phyloP scores from a whole-genome alignment of 2,329 filamentous ascomycete species.

The Penicillium brasilianum region DNA sequence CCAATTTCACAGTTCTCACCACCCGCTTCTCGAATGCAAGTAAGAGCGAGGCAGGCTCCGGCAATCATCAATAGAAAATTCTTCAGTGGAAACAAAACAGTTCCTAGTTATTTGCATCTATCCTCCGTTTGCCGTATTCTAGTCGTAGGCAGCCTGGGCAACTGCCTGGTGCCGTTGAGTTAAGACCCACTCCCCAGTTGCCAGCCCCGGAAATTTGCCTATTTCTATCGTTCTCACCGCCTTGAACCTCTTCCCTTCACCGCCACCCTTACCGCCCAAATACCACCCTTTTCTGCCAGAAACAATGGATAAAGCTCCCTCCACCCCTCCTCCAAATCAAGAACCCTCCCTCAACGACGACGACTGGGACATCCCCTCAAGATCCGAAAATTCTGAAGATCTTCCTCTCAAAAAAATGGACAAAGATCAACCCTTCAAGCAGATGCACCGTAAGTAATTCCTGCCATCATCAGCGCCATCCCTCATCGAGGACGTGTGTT shows the following conservation, averaged over 20 bases:
- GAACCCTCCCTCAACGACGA: neutral
- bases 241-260: neutral
- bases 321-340: neutral
- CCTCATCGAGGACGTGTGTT: neutral
- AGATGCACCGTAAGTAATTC: slow-evolving; percentile 34
- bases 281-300: neutral
- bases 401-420: neutral
- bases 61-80: neutral
- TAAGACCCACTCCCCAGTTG: neutral
- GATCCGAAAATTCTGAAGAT: neutral
- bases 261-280: neutral
- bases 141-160: neutral
- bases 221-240: neutral
- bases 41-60: neutral
- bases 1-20: slow-evolving; percentile 1
- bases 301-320: neutral
- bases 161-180: neutral
- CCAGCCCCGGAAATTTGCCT: neutral
- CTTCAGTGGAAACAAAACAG: neutral
- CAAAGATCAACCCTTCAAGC: slow-evolving; percentile 17
- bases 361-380: neutral
- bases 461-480: neutral
- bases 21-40: neutral
- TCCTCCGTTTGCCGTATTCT: neutral
- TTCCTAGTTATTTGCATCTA: neutral